A percentile compares a stretch with the other conserved stretches of the same genome.
Conservation (phyloP, 116 monocot species). For the Iris pallida region DNA sequence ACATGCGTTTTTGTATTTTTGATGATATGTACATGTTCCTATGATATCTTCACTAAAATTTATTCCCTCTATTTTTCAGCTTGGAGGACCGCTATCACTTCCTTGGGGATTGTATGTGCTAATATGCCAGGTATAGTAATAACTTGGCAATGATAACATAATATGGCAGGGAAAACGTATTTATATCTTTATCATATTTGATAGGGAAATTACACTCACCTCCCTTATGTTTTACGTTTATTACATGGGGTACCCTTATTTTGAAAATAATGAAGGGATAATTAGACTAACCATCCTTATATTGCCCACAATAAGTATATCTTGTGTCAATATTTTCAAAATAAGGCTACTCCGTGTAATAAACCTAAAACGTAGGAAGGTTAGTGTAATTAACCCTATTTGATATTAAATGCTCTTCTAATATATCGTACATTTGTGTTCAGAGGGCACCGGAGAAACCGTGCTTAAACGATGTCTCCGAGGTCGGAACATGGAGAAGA, state of each 20-base stretch:
- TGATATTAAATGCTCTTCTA: too few relatives aligned
- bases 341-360: too few relatives aligned
- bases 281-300: too few relatives aligned
- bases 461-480: slow-evolving; percentile 86
- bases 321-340: neutral
- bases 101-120: slow-evolving; percentile 98
- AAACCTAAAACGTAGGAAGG: too few relatives aligned
- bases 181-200: neutral
- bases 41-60: neutral
- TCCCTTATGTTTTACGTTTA: too few relatives aligned
- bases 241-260: too few relatives aligned
- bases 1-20: too few relatives aligned
- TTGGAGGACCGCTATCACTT: slow-evolving; percentile 85
- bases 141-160: neutral
- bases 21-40: too few relatives aligned
- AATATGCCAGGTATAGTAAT: slow-evolving; percentile 75
- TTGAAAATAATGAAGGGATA: too few relatives aligned
- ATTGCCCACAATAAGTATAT: neutral
- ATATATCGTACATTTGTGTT: neutral
- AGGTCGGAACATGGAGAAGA: slow-evolving; percentile 80
- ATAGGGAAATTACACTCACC: too few relatives aligned
- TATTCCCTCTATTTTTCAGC: slow-evolving; percentile 26
- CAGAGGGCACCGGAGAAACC: slow-evolving; percentile 85
- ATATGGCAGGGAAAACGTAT: neutral
- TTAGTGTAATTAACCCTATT: too few relatives aligned